Evolutionary conservation across 768 basidiomycete species (phyloP), one percentile per base, ranked within the genome.

Genomic region (Panus rudis): DNA sequence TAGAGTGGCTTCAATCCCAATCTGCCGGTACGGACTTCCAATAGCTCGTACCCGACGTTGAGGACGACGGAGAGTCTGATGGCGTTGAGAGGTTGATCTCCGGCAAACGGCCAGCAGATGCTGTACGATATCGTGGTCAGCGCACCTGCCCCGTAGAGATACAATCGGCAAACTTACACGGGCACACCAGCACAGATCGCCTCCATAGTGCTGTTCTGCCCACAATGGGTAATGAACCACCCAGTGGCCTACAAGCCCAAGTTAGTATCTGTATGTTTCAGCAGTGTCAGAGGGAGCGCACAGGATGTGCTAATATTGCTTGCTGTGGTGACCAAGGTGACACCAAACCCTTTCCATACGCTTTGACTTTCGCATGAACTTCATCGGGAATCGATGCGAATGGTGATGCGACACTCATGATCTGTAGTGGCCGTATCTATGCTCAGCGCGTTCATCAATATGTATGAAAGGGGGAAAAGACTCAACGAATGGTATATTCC

Each of bases 101-200:
- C 54, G 19, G 32, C 22, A 42, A 55, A 52, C 2, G 59, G 59
- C 59, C 59, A 60, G 23, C 53, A 46, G 14, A 60, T 60, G 51
- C 58, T 60, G 37, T 0, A 39, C 1, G n/a, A 23, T 20, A 35
- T 8, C 19, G 17, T 4, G 19, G 13, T 8, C 17, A 4, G 23
- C n/a, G 27, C 16, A 12, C 24, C 3, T 24, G 32, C 11, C 28
- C 22, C 11, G 33, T 32, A 13, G 21, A 14, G n/a, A 19, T 20
- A 14, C n/a, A 31, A 21, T 7, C 17, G 28, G 16, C 33, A 31
- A 6, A 25, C 33, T 14, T 28, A 52, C 53, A 50, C 37, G 2
- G 56, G 58, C 1, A 57, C 46, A 7, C 58, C 56, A 1, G 46
- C 35, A 7, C 35, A 17, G 16, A 56, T 42, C 12, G 53, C 34